Base-by-base conservation (phyloP, 805 yeast species). In the Diddensiella caesifluorescens region DNA sequence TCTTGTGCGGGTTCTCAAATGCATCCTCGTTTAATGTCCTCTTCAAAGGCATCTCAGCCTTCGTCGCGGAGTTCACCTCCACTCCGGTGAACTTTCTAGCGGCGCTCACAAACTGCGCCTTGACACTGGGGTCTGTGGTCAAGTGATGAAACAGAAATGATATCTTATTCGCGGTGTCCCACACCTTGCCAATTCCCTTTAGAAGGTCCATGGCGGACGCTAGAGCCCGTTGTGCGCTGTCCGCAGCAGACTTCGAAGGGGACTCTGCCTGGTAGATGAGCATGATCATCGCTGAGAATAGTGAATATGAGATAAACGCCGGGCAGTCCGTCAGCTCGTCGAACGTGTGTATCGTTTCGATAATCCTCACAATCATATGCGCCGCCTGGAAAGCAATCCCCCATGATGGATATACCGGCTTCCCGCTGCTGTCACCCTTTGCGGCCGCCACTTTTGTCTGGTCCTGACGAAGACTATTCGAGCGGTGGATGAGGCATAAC, bases 381-480 rank as follows among this genome's bases (percentile, higher is more conserved):
- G 92, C 87, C 1, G 89, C 84, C 59, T 81, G 86, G 67, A 82
- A 83, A 2, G 87, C 83, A 44, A 83, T 80, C 6, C 88, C 85
- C 81, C 85, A 78, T n/a, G 83, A 75, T 4, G 86, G 85, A 56
- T 77, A 79, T 2, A 50, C 48, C 4, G 47, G 47, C 6, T 35
- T 22, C 25, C 27, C 37, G 25, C 37, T 33, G 16, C 32, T 39
- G 4, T 36, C 41, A 5, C 44, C 40, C 13, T 21, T 16, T 31
- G 55, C 62, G 7, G 60, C 40, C 4, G 38, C 31, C 4, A 25
- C 20, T n/a, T n/a, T n/a, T 7, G 35, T n/a, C 22, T 34, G 47
- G 33, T 36, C 18, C 18, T 40, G 52, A 48, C 58, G 57, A n/a
- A 56, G 50, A 37, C 81, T 74, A 53, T 81, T 80, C 4, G 86